These are phyloP conservation scores for Geosmithia flava DNA, from an alignment of 2,329 filamentous ascomycete genomes.

Conservation along the genomic window DNA sequence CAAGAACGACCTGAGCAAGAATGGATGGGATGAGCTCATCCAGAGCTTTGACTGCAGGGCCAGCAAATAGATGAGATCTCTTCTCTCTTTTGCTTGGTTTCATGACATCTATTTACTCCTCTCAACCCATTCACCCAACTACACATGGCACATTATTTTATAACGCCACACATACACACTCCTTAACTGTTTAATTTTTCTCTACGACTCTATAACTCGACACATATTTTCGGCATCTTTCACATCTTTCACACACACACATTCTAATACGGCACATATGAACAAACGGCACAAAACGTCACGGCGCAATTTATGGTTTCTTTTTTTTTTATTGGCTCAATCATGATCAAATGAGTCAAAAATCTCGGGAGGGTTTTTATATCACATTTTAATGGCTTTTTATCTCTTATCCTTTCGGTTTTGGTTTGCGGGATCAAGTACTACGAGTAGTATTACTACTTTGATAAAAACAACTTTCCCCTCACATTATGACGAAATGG, in stretches of 20 bases:
- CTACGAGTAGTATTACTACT: no score
- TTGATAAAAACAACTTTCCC: no score
- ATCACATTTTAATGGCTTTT: no score
- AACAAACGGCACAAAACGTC: not conserved
- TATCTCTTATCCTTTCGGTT: no score
- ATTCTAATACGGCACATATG: not conserved
- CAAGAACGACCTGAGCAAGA: constrained; percentile 33
- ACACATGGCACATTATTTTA: not conserved
- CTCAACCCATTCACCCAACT: not conserved
- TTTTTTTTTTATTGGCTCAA: no score
- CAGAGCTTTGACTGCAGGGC: constrained; percentile 19
- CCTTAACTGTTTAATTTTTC: not conserved
- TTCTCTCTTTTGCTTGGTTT: no score
- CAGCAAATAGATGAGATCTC: constrained; percentile 7
- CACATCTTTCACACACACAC: not conserved
- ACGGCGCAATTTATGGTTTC: not conserved
- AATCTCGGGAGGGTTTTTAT: not conserved
- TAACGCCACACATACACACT: not conserved
- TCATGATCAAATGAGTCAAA: no score
- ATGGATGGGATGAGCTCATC: constrained; percentile 29
- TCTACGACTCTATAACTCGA: no score
- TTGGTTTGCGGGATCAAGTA: no score
- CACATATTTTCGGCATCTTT: not conserved
- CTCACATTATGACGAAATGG: not conserved
- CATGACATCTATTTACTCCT: not conserved